Evolutionary conservation across 495 filamentous ascomycete species (phyloP).

Genomic region (Daldinia loculata): DNA sequence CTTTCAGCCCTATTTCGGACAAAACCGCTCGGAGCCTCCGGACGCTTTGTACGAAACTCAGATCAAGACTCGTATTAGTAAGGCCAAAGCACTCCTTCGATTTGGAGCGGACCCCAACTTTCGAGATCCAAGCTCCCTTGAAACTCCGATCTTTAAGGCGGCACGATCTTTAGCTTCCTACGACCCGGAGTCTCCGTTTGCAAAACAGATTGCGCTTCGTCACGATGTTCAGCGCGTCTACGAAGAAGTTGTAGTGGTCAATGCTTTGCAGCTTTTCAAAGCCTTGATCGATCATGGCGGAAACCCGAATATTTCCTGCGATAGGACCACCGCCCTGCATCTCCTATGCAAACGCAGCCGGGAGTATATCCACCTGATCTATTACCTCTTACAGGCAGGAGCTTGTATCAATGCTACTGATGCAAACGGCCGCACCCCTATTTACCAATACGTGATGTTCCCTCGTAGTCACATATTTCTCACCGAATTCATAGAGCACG

Average conservation of each 20-base stretch:
- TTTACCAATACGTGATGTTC: not conserved
- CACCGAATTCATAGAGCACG: not conserved
- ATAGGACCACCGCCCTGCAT: slow-evolving; percentile 15
- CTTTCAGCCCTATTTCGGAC: not conserved
- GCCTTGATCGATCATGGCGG: slow-evolving; percentile 1
- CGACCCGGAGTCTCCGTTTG: not conserved
- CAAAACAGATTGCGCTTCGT: not conserved
- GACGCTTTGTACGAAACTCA: not conserved
- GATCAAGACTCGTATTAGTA: not conserved
- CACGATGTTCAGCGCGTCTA: not conserved
- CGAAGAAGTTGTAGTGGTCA: not conserved
- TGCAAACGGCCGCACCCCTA: not conserved
- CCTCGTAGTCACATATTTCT: not conserved
- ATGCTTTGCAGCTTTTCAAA: not conserved
- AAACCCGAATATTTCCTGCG: not conserved
- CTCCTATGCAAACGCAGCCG: not conserved
- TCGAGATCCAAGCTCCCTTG: not conserved
- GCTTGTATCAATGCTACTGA: slow-evolving; percentile 4
- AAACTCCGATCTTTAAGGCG: slow-evolving; percentile 1
- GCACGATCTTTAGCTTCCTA: not conserved
- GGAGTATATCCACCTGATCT: not conserved
- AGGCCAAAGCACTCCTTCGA: not conserved
- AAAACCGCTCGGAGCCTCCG: too few relatives aligned
- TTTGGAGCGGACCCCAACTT: slow-evolving; percentile 12
- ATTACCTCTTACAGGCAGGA: slow-evolving; percentile 1